Evolutionary conservation across 2,329 filamentous ascomycete genomes (phyloP).

Genomic region (Trichoderma pleuroti): DNA sequence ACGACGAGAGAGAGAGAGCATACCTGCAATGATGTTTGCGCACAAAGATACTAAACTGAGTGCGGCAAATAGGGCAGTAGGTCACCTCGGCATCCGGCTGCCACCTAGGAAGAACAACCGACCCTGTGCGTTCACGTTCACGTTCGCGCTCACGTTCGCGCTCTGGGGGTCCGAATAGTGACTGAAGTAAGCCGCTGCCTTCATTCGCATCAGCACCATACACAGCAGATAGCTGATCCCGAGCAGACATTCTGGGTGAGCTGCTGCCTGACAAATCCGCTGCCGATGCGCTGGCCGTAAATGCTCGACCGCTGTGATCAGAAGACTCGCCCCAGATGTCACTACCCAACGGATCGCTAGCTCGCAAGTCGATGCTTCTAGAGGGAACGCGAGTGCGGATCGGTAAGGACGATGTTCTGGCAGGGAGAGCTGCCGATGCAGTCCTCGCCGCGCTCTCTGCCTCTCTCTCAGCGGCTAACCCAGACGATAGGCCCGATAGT

Average conservation of each 20-base stretch:
- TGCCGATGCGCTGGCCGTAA: not conserved
- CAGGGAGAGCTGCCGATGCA: conserved; percentile 15
- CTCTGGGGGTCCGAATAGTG: not conserved
- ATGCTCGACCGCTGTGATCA: not conserved
- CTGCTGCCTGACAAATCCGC: not conserved
- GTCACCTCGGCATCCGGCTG: conserved; percentile 82
- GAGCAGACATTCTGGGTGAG: not conserved
- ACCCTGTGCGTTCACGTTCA: conserved; percentile 1
- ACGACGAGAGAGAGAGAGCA: conserved; percentile 28
- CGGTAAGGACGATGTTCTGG: conserved; percentile 22
- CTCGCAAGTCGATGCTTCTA: conserved; percentile 10
- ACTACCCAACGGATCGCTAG: not conserved
- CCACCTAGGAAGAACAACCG: conserved; percentile 69
- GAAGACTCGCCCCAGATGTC: conserved; percentile 7
- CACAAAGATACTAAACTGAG: conserved; percentile 77
- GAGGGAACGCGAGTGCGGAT: conserved; percentile 6
- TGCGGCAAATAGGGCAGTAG: conserved; percentile 78
- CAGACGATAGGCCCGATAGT: not conserved
- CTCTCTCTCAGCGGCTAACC: not conserved
- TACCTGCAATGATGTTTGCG: conserved; percentile 91
- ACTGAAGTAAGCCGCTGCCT: conserved; percentile 5
- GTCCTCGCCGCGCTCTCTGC: not conserved
- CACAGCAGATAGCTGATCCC: conserved; percentile 6
- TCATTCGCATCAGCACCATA: conserved; percentile 5
- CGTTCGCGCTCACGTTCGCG: not conserved